Base-by-base conservation (phyloP, 2,329 filamentous ascomycete genomes). In the Ophiocordyceps camponoti-floridani region DNA sequence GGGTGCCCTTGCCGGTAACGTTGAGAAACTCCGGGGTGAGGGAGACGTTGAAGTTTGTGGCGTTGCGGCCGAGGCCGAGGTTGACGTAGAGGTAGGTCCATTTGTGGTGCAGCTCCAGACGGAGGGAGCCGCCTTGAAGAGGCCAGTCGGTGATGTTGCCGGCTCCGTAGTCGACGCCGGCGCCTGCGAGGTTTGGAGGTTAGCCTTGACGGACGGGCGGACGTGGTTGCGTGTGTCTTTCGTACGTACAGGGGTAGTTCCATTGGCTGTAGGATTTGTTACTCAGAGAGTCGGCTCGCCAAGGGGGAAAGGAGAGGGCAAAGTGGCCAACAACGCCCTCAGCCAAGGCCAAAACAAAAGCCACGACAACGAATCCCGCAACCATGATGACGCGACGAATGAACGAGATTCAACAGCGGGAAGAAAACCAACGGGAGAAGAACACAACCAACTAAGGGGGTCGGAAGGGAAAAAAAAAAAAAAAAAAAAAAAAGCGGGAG, bases 31-130 rank as follows among this genome's bases (percentile, higher is more conserved):
- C 51, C 3, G 73, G 74, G 2, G 76, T 72, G 27, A 86, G 67
- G 31, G 77, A 73, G 59, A 80, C 69, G 67, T 82, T 85, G 69
- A 79, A 87, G 59, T 75, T 76, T 53, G 67, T 69, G 19, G 71
- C 56, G 56, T 70, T 70, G 41, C 55, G 55, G 55, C 67, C 67
- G 40, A 72, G 57, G 42, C 68, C 70, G 43, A 73, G 60, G 58
- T 74, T 74, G 58, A 75, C 55, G 53, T 67, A 73, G 53, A 74
- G 46, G 56, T 72, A 74, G 30, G 63, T 60, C 68, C 67, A 74
- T 7, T 56, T 50, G 57, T 74, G 71, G 58, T 70, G 69, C 30
- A 74, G 64, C 38, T 66, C 59, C 13, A 75, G 62, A 49, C 59
- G 55, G 43, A 75, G 52, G 33, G 64, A 60, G 49, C 70, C 70